Conservation (phyloP, 805 yeast species). For the Alloascoidea hylecoeti region DNA sequence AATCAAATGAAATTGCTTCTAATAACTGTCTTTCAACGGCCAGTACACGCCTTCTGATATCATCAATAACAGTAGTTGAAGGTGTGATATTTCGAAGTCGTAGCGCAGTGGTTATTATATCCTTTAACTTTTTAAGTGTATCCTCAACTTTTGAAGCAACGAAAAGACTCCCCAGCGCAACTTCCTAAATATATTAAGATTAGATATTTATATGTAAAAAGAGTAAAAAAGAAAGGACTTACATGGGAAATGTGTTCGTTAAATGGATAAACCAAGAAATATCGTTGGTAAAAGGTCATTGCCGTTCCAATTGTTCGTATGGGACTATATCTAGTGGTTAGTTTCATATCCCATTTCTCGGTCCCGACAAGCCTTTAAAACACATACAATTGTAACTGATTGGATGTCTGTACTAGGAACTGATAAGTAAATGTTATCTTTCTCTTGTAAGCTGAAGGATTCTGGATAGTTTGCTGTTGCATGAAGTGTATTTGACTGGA, state of each 20-base stretch:
- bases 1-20: slow-evolving; percentile 72
- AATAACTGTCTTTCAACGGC: slow-evolving; percentile 56
- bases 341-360: no score
- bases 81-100: slow-evolving; percentile 15
- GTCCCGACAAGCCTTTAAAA: no score
- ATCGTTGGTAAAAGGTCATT: slow-evolving; percentile 61
- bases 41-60: slow-evolving; percentile 40
- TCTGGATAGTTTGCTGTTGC: slow-evolving; percentile 37
- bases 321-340: slow-evolving; percentile 32
- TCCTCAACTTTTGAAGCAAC: slow-evolving; percentile 73
- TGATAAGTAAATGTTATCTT: slow-evolving; percentile 39
- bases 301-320: slow-evolving; percentile 55
- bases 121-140: slow-evolving; percentile 61
- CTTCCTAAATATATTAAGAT: slow-evolving; percentile 19
- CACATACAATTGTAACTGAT: slow-evolving; percentile 29
- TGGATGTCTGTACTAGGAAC: slow-evolving; percentile 37
- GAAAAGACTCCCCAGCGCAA: slow-evolving; percentile 57
- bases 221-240: neutral
- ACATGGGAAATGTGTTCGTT: neutral
- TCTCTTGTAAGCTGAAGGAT: slow-evolving; percentile 32
- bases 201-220: slow-evolving; percentile 10
- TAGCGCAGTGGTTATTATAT: slow-evolving; percentile 37
- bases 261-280: slow-evolving; percentile 48
- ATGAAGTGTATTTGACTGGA: slow-evolving; percentile 34
- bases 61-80: slow-evolving; percentile 27